Evolutionary conservation across 495 filamentous ascomycete species (phyloP).

Genomic region (Sphaerosporella brunnea): DNA sequence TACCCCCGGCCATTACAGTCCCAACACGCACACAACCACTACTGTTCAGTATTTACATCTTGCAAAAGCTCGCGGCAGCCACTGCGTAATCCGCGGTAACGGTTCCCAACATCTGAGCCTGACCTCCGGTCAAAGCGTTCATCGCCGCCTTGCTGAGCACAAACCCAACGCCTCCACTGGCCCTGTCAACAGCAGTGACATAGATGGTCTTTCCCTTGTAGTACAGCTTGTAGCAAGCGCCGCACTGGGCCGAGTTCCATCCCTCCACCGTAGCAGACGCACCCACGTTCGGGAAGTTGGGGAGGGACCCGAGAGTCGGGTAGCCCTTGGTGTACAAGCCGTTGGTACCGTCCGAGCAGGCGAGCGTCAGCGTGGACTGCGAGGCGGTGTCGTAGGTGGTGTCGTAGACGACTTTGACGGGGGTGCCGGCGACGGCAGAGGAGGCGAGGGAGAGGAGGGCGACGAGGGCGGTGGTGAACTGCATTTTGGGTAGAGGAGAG

Average conservation of each 20-base stretch:
- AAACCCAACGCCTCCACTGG: slow-evolving; percentile 44
- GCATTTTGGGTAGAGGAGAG: slow-evolving; percentile 31
- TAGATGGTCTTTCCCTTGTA: slow-evolving; percentile 44
- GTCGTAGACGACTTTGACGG: slow-evolving; percentile 36
- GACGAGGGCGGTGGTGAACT: slow-evolving; percentile 31
- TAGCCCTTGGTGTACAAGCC: slow-evolving; percentile 38
- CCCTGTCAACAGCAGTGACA: slow-evolving; percentile 49
- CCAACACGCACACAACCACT: no score
- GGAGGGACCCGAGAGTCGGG: slow-evolving; percentile 28
- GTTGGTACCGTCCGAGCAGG: slow-evolving; percentile 44
- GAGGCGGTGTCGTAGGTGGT: slow-evolving; percentile 37
- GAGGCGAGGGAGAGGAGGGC: slow-evolving; percentile 27
- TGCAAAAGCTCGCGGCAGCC: neutral
- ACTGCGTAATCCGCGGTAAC: slow-evolving; percentile 33
- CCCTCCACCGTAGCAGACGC: slow-evolving; percentile 40
- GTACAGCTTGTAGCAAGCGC: slow-evolving; percentile 48
- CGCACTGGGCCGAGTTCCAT: slow-evolving; percentile 44
- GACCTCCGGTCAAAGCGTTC: slow-evolving; percentile 44
- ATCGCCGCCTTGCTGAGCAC: slow-evolving; percentile 38
- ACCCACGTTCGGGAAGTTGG: slow-evolving; percentile 43
- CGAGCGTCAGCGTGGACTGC: slow-evolving; percentile 31
- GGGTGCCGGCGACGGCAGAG: slow-evolving; percentile 2
- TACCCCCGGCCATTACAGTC: no score
- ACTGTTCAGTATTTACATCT: no score
- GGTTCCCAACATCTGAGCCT: slow-evolving; percentile 38